A percentile compares a stretch with the other conserved stretches of the same genome.
phyloP scores from a whole-genome alignment of 768 basidiomycete genomes.

The Panaeolus cyanescens region DNA sequence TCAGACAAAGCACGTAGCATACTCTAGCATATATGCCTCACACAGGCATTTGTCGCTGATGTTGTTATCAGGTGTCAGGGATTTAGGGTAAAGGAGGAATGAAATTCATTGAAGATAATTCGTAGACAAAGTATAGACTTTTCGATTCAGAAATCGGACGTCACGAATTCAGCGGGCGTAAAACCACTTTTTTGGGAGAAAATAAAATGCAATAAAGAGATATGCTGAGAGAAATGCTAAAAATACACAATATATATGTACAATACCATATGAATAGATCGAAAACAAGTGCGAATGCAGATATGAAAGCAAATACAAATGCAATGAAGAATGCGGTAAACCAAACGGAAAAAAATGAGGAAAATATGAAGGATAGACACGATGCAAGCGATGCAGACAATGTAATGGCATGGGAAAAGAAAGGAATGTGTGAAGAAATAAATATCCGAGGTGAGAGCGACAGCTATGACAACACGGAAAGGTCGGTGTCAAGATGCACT shows the following conservation, averaged over 20 bases:
- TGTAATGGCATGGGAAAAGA: neutral
- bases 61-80: too few relatives aligned
- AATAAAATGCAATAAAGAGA: neutral
- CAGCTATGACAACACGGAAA: neutral
- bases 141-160: too few relatives aligned
- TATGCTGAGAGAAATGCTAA: neutral
- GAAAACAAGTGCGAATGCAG: conserved; percentile 1
- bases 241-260: conserved; percentile 8
- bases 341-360: neutral
- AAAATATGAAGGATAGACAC: neutral
- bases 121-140: too few relatives aligned
- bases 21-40: too few relatives aligned
- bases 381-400: neutral
- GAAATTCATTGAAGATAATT: too few relatives aligned
- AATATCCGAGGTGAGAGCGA: neutral
- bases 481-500: neutral
- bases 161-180: neutral
- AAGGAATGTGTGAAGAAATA: neutral
- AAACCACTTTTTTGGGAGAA: neutral
- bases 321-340: conserved; percentile 3
- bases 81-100: too few relatives aligned
- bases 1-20: conserved; percentile 7
- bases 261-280: conserved; percentile 4
- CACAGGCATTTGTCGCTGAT: too few relatives aligned
- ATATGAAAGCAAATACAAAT: neutral